Conservation (phyloP, 2,329 filamentous ascomycete species). For the Fusarium zealandicum region DNA sequence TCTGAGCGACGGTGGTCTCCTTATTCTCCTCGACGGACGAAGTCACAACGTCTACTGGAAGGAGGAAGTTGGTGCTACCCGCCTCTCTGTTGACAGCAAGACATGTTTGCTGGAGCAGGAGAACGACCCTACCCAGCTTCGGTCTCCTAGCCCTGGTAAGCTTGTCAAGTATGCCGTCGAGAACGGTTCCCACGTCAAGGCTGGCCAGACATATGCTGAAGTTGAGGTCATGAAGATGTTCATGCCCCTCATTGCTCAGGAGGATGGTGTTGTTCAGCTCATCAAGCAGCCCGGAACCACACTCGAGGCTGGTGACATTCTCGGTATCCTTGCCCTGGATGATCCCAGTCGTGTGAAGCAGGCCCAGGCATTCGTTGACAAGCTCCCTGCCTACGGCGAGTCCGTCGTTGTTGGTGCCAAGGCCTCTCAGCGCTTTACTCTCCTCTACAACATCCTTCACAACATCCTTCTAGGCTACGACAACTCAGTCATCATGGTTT, state of each 20-base stretch:
- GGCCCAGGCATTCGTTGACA: conserved; percentile 89
- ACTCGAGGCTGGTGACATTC: conserved; percentile 95
- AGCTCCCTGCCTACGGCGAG: conserved; percentile 84
- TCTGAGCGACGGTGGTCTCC: conserved; percentile 89
- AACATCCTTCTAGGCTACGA: conserved; percentile 95
- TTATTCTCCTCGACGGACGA: conserved; percentile 88
- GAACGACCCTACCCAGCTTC: conserved; percentile 96
- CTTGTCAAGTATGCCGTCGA: conserved; percentile 97
- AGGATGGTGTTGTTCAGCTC: conserved; percentile 95
- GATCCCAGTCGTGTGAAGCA: conserved; percentile 97
- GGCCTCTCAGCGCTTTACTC: conserved; percentile 84
- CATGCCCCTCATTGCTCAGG: conserved; percentile 95
- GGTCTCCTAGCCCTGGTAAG: conserved; percentile 94
- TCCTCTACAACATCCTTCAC: conserved; percentile 77
- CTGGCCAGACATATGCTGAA: conserved; percentile 92
- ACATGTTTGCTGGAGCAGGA: conserved; percentile 97
- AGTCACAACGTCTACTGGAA: conserved; percentile 99
- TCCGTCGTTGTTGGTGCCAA: conserved; percentile 91
- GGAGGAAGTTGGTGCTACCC: conserved; percentile 94
- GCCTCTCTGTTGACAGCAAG: conserved; percentile 96
- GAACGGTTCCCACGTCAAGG: conserved; percentile 90
- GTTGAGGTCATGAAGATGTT: conserved; percentile 99
- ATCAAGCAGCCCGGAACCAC: conserved; percentile 99
- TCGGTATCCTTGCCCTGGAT: conserved; percentile 95
- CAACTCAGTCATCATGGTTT: conserved; percentile 94